phyloP scores from a whole-genome alignment of 2,329 filamentous ascomycete species.

The Pseudomassariella vexata region DNA sequence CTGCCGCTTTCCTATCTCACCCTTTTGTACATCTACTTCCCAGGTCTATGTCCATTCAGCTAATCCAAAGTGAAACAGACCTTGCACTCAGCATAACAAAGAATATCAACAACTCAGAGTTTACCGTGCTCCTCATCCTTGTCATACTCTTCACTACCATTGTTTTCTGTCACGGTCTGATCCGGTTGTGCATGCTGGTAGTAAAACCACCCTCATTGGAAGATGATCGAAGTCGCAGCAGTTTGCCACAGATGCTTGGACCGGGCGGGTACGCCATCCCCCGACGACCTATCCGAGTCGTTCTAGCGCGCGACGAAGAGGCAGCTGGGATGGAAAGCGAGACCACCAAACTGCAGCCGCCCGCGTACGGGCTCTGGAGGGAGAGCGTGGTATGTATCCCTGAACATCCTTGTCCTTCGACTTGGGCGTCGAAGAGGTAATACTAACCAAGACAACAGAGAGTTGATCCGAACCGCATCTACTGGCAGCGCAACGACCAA shows the following conservation, averaged over 20 bases:
- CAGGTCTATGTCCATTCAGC: not conserved
- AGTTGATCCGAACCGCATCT: slow-evolving; percentile 74
- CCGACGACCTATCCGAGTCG: slow-evolving; percentile 67
- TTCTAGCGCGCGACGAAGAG: slow-evolving; percentile 70
- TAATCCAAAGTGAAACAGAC: slow-evolving; percentile 48
- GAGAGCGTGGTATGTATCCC: slow-evolving; percentile 71
- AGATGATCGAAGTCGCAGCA: slow-evolving; percentile 13
- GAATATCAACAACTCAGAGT: slow-evolving; percentile 59
- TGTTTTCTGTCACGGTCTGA: slow-evolving; percentile 74
- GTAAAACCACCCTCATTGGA: slow-evolving; percentile 34
- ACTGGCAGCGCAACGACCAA: slow-evolving; percentile 65
- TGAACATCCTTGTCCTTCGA: not conserved
- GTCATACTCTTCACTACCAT: slow-evolving; percentile 68
- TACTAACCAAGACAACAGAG: slow-evolving; percentile 40
- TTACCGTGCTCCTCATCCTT: slow-evolving; percentile 75
- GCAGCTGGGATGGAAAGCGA: slow-evolving; percentile 51
- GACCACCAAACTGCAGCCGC: slow-evolving; percentile 58
- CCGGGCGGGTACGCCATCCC: slow-evolving; percentile 66
- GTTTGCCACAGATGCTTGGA: slow-evolving; percentile 38
- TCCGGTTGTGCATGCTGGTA: slow-evolving; percentile 65
- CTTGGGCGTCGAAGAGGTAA: not conserved
- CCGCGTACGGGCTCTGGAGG: slow-evolving; percentile 81
- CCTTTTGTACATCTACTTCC: not conserved
- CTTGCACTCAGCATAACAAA: slow-evolving; percentile 65
- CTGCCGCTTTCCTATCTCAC: not conserved